A percentile compares a stretch with the other conserved stretches of the same genome.
These are phyloP conservation scores for Striga hermonthica DNA, from an alignment of 305 asterid genomes.

Conservation along the genomic window DNA sequence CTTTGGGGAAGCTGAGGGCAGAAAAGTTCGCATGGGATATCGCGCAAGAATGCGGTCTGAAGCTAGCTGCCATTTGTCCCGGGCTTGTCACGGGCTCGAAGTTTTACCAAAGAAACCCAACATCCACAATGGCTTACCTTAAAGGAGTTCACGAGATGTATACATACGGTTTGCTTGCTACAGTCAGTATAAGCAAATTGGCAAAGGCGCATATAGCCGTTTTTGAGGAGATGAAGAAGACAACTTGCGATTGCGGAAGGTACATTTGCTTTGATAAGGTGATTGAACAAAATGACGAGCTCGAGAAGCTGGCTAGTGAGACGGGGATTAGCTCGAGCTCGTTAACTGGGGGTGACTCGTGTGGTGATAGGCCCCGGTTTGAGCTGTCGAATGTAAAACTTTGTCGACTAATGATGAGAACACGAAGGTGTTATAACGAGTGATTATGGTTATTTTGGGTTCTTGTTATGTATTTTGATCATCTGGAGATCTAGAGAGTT, in stretches of 20 bases:
- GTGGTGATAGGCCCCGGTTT: constrained; percentile 32
- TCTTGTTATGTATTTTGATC: not conserved
- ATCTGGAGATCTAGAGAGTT: no score
- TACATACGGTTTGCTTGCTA: constrained; percentile 55
- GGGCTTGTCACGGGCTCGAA: constrained; percentile 81
- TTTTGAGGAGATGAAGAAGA: constrained; percentile 69
- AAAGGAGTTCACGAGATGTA: constrained; percentile 81
- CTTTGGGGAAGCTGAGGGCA: constrained; percentile 82
- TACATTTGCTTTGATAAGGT: constrained; percentile 69
- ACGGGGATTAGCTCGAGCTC: constrained; percentile 39
- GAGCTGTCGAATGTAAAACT: constrained; percentile 59
- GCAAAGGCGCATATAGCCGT: constrained; percentile 73
- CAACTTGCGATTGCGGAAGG: constrained; percentile 47
- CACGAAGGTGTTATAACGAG: constrained; percentile 43
- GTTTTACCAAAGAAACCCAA: constrained; percentile 47
- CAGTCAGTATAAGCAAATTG: constrained; percentile 47
- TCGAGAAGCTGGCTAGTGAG: constrained; percentile 48
- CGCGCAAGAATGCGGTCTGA: constrained; percentile 51
- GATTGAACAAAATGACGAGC: constrained; percentile 46
- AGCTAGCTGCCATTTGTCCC: constrained; percentile 70
- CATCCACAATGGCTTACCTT: constrained; percentile 73
- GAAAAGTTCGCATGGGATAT: constrained; percentile 75
- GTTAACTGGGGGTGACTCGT: constrained; percentile 36
- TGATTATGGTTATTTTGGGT: constrained; percentile 24
- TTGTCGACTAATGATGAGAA: constrained; percentile 45